phyloP scores from a whole-genome alignment of 2,329 filamentous ascomycete species.

The Phaeomoniella chlamydospora region DNA sequence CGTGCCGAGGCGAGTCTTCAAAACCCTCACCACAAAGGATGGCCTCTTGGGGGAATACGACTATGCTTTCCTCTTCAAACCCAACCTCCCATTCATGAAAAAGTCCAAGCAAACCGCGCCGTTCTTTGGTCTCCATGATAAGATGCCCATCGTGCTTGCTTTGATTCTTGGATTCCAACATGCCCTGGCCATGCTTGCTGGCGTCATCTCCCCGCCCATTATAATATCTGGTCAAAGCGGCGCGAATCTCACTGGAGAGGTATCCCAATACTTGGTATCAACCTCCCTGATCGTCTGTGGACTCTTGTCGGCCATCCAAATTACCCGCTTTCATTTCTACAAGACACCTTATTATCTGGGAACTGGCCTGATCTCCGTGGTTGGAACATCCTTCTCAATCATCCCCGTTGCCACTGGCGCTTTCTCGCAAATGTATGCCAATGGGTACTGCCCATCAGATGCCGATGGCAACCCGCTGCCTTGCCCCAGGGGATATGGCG shows the following conservation, averaged over 20 bases:
- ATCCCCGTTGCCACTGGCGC: constrained; percentile 51
- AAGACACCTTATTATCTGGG: constrained; percentile 49
- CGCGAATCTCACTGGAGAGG: constrained; percentile 39
- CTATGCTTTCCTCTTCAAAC: constrained; percentile 76
- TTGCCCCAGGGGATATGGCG: constrained; percentile 53
- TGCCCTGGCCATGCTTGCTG: constrained; percentile 51
- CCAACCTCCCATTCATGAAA: constrained; percentile 69
- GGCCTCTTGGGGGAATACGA: constrained; percentile 78
- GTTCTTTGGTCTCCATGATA: constrained; percentile 56
- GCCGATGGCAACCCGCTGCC: constrained; percentile 42
- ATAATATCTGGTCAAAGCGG: constrained; percentile 41
- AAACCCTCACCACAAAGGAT: constrained; percentile 33
- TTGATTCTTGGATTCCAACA: constrained; percentile 56
- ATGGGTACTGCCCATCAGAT: constrained; percentile 46
- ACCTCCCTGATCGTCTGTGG: constrained; percentile 55
- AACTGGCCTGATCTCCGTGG: constrained; percentile 53
- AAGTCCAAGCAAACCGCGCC: constrained; percentile 43
- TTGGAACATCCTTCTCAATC: constrained; percentile 54
- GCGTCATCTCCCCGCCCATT: constrained; percentile 49
- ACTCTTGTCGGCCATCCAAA: constrained; percentile 50
- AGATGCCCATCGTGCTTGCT: constrained; percentile 52
- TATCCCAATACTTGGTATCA: constrained; percentile 52
- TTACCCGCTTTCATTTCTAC: constrained; percentile 49
- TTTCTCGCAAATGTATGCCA: constrained; percentile 47
- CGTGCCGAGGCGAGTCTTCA: constrained; percentile 16